Conservation (phyloP, 805 yeast genomes). For the Candida ulmi region DNA sequence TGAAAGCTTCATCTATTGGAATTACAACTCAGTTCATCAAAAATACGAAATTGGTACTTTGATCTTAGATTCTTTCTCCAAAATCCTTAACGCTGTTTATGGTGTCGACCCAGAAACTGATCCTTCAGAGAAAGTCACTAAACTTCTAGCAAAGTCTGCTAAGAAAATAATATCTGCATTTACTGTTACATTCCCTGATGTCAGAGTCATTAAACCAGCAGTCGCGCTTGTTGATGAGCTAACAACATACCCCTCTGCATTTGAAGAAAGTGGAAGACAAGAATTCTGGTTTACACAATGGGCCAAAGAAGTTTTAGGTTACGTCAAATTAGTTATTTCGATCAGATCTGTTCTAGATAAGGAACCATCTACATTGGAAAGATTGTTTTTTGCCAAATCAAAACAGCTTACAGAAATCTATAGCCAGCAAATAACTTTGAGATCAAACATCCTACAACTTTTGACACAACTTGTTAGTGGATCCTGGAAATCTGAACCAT, state of each 20-base stretch:
- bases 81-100: conserved; percentile 47
- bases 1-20: conserved; percentile 72
- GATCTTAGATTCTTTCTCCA: conserved; percentile 48
- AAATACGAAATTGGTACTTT: conserved; percentile 55
- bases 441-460: conserved; percentile 48
- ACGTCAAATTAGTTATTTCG: conserved; percentile 50
- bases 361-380: conserved; percentile 63
- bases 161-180: conserved; percentile 48
- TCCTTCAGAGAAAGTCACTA: conserved; percentile 38
- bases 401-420: conserved; percentile 56
- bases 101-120: conserved; percentile 40
- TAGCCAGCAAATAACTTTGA: conserved; percentile 39
- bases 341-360: conserved; percentile 46
- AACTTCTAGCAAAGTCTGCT: conserved; percentile 47
- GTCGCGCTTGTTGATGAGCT: conserved; percentile 43
- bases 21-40: conserved; percentile 50
- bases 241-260: conserved; percentile 29
- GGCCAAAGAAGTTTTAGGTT: conserved; percentile 45
- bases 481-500: conserved; percentile 53
- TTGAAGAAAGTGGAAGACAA: conserved; percentile 36
- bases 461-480: conserved; percentile 54
- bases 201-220: conserved; percentile 51
- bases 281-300: conserved; percentile 46
- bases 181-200: conserved; percentile 44
- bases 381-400: conserved; percentile 46